A percentile compares a stretch with the other conserved stretches of the same genome.
Evolutionary conservation across 2,329 filamentous ascomycete species (phyloP).

Genomic region (Fusarium agapanthi): DNA sequence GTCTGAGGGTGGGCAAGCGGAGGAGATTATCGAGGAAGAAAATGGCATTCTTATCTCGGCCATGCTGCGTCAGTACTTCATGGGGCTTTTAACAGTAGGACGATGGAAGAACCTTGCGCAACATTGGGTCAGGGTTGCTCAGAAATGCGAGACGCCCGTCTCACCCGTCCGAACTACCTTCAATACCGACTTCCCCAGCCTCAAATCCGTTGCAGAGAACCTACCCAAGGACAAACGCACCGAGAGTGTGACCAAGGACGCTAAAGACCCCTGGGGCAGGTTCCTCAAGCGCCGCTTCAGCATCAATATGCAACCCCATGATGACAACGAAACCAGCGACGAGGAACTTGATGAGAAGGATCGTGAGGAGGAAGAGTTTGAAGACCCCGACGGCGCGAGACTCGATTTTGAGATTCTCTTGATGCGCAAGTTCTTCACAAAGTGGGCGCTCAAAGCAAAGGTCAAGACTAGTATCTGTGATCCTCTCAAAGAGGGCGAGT

Average conservation of each 20-base stretch:
- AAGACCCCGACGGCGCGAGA: constrained; percentile 50
- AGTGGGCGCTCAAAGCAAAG: constrained; percentile 76
- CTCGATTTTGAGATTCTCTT: constrained; percentile 68
- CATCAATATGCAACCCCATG: constrained; percentile 45
- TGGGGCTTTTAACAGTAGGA: constrained; percentile 82
- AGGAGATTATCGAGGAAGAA: constrained; percentile 85
- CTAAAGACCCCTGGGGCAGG: constrained; percentile 47
- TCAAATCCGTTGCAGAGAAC: constrained; percentile 34
- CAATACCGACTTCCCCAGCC: constrained; percentile 32
- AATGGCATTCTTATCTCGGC: constrained; percentile 87
- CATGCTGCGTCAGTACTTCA: constrained; percentile 90
- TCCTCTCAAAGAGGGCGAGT: constrained; percentile 66
- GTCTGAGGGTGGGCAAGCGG: constrained; percentile 77
- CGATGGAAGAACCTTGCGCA: constrained; percentile 78
- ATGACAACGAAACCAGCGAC: constrained; percentile 54
- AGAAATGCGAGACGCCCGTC: constrained; percentile 63
- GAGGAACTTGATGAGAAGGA: constrained; percentile 44
- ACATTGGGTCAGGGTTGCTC: constrained; percentile 74
- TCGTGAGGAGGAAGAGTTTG: constrained; percentile 41
- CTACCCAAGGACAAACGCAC: constrained; percentile 32
- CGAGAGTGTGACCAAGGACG: constrained; percentile 30
- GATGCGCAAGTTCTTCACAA: constrained; percentile 73
- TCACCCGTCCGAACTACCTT: constrained; percentile 44
- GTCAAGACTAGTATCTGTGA: constrained; percentile 64
- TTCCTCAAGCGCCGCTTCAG: constrained; percentile 50